These are phyloP conservation scores for Zygotorulaspora florentina DNA, from an alignment of 805 yeast genomes.

Conservation along the genomic window DNA sequence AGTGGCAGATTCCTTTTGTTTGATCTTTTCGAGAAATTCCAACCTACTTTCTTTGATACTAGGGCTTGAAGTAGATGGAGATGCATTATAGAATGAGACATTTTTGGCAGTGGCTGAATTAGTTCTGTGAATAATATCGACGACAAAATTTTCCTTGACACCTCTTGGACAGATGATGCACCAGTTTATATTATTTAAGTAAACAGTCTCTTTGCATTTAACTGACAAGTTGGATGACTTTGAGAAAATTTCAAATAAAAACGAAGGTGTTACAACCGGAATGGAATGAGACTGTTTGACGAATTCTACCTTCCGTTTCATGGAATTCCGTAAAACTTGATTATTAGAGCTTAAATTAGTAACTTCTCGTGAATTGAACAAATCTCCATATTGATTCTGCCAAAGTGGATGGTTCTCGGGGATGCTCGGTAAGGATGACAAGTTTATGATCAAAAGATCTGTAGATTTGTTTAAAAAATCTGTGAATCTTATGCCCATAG, in stretches of 20 bases:
- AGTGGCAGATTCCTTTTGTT: background rate
- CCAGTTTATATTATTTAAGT: slow-evolving; percentile 32
- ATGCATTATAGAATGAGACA: background rate
- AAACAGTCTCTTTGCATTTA: slow-evolving; percentile 1
- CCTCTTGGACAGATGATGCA: slow-evolving; percentile 34
- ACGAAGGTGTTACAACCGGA: slow-evolving; percentile 33
- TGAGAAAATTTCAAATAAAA: slow-evolving; percentile 26
- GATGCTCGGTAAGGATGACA: slow-evolving; percentile 28
- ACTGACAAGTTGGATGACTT: slow-evolving; percentile 8
- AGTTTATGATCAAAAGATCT: slow-evolving; percentile 30
- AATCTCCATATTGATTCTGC: slow-evolving; percentile 30
- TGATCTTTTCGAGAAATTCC: slow-evolving; percentile 2
- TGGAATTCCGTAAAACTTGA: slow-evolving; percentile 30
- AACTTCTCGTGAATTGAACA: slow-evolving; percentile 18
- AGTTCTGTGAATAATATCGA: slow-evolving; percentile 12
- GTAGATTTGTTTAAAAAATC: slow-evolving; percentile 30
- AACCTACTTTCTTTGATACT: slow-evolving; percentile 3
- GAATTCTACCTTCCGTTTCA: slow-evolving; percentile 34
- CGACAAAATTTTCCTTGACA: slow-evolving; percentile 20
- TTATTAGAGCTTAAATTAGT: slow-evolving; percentile 14
- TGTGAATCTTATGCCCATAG: slow-evolving; percentile 25
- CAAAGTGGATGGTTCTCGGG: slow-evolving; percentile 26
- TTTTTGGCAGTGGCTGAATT: background rate
- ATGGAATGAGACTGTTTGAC: slow-evolving; percentile 29
- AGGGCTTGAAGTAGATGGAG: slow-evolving; percentile 1